Conservation (phyloP, 371 early-diverging fungal species). For the Rhizomucor miehei region DNA sequence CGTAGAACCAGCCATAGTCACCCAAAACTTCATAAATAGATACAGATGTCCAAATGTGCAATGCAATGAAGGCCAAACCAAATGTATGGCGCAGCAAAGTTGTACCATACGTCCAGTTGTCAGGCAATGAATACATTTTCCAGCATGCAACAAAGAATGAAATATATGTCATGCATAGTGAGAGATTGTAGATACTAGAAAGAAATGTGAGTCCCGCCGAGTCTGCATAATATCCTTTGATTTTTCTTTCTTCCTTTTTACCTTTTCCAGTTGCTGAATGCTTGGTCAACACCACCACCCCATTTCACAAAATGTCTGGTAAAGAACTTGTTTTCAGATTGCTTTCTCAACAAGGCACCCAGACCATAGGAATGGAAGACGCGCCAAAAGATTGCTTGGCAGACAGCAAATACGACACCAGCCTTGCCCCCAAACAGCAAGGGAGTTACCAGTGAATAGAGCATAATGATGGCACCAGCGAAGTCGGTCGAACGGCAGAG, state of each 20-base stretch:
- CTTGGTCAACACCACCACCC: constrained; percentile 83
- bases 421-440: constrained; percentile 44
- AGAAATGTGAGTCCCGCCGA: background rate
- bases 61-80: constrained; percentile 68
- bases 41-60: constrained; percentile 86
- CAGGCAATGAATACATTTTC: constrained; percentile 70
- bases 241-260: constrained; percentile 14
- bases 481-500: constrained; percentile 80
- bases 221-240: background rate
- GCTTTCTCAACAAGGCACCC: constrained; percentile 73
- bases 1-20: constrained; percentile 94
- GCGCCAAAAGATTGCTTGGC: constrained; percentile 87
- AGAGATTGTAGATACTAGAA: constrained; percentile 16
- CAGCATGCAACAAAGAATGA: constrained; percentile 75
- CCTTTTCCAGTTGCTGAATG: constrained; percentile 92
- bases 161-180: constrained; percentile 75
- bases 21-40: constrained; percentile 91
- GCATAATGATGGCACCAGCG: constrained; percentile 68
- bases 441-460: constrained; percentile 73
- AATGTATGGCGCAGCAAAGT: constrained; percentile 75
- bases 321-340: constrained; percentile 78
- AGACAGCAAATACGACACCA: constrained; percentile 44
- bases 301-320: constrained; percentile 91
- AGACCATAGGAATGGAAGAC: constrained; percentile 78
- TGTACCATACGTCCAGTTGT: constrained; percentile 69